Base-by-base conservation (phyloP, 257 asterid species). In the Eucommia ulmoides region DNA sequence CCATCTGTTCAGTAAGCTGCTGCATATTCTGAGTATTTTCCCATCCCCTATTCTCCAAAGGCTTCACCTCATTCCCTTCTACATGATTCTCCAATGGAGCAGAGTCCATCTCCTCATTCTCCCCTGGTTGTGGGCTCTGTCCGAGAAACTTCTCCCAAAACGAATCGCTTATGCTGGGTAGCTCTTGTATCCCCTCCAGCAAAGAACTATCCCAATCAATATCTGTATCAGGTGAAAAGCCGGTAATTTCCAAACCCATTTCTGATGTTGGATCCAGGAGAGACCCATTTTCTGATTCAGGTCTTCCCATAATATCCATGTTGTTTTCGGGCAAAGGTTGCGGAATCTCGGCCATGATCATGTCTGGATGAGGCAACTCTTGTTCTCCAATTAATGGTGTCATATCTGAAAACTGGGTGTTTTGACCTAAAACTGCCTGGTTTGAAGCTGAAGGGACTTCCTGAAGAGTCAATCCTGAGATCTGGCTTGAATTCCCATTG, bases 1-100 rank as follows among this genome's bases (percentile, higher is more conserved):
- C 98, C 98, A 89, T 78, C 71, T 81, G 94, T 71, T 83, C 80
- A 0, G 94, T 83, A 33, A 89, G 82, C 47, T 73, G 74, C 15
- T 80, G 80, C 93, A 86, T 21, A 46, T 77, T 62, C 64, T 76
- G 75, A 59, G 77, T 23, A 33, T 74, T 73, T 44, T 73, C 73
- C 86, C 86, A 79, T 11, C 78, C 78, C n/a, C n/a, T n/a, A 53
- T 80, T 84, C 53, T 63, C 76, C 49, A 17, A 16, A 7, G 72
- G 56, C 19, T 71, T 63, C 12, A 55, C 48, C 35, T 75, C 86
- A n/a, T 51, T 52, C 50, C 56, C 77, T 45, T 67, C 71, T 1
- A 60, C 48, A 41, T 58, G 50, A 23, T 82, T 82, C 21, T 82
- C 84, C 7, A 69, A 22, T 45, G 51, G 53, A 20, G 33, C 35